phyloP scores from a whole-genome alignment of 1,284 basidiomycete genomes.

The Fomitopsis betulina region DNA sequence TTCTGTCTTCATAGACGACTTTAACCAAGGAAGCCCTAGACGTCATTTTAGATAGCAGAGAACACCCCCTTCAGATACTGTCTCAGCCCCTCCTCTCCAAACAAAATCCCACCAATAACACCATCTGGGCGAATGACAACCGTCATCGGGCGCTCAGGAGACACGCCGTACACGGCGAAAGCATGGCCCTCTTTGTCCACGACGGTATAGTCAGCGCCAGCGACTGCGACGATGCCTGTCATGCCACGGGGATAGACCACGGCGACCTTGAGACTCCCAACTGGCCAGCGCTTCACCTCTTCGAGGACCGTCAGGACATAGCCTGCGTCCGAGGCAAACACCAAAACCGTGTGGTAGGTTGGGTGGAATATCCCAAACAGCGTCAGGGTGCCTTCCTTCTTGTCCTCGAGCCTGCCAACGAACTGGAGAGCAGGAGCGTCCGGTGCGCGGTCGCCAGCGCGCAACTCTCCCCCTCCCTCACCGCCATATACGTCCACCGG shows the following conservation, averaged over 20 bases:
- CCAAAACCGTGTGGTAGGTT: constrained; percentile 23
- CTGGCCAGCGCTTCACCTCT: not conserved
- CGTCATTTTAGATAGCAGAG: not conserved
- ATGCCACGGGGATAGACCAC: not conserved
- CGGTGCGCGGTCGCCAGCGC: constrained; percentile 44
- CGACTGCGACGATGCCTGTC: not conserved
- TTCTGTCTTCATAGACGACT: no score
- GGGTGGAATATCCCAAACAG: constrained; percentile 23
- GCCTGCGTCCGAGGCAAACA: constrained; percentile 13
- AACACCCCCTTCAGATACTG: constrained; percentile 8
- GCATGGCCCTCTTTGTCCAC: constrained; percentile 14
- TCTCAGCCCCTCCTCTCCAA: constrained; percentile 8
- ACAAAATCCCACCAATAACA: constrained; percentile 15
- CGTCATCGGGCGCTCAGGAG: constrained; percentile 1
- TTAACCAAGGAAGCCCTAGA: no score
- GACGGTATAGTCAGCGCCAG: constrained; percentile 2
- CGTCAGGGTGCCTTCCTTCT: constrained; percentile 7
- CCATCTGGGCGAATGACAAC: constrained; percentile 21
- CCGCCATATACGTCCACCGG: constrained; percentile 16
- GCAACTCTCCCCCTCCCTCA: constrained; percentile 19
- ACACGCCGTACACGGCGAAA: constrained; percentile 11
- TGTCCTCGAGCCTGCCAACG: not conserved
- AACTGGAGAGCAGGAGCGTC: constrained; percentile 33
- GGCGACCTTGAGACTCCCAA: constrained; percentile 3
- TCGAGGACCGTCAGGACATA: not conserved